These are phyloP conservation scores for Spinellus fusiger DNA, from an alignment of 192 early-diverging fungal genomes.

Conservation along the genomic window DNA sequence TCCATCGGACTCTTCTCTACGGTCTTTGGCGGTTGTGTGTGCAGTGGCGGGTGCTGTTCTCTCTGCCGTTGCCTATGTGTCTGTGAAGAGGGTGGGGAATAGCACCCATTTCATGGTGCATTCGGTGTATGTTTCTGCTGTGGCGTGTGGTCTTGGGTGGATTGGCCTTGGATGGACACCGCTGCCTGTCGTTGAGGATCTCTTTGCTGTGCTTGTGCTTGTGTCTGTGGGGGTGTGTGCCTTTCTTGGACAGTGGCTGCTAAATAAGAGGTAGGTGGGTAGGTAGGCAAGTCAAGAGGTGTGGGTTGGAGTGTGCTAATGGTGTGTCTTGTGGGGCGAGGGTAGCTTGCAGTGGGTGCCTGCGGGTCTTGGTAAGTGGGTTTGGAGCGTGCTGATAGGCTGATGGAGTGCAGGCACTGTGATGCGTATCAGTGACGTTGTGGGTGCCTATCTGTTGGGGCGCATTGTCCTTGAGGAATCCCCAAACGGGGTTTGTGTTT, in stretches of 20 bases:
- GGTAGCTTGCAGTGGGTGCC: slow-evolving; percentile 57
- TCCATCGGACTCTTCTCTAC: not conserved
- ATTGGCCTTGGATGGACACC: too few relatives aligned
- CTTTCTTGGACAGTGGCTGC: slow-evolving; percentile 59
- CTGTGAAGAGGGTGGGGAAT: slow-evolving; percentile 63
- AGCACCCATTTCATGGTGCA: slow-evolving; percentile 67
- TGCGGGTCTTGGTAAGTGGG: slow-evolving; percentile 37
- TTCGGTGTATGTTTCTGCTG: slow-evolving; percentile 62
- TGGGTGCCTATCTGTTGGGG: slow-evolving; percentile 68
- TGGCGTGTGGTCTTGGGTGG: slow-evolving; percentile 41
- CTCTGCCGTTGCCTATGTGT: slow-evolving; percentile 54
- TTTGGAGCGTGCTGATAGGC: not conserved
- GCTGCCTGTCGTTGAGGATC: slow-evolving; percentile 32
- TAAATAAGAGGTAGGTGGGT: slow-evolving; percentile 51
- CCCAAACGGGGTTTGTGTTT: slow-evolving; percentile 22
- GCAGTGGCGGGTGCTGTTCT: slow-evolving; percentile 52
- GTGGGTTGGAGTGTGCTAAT: too few relatives aligned
- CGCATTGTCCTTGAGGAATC: slow-evolving; percentile 56
- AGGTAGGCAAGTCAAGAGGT: too few relatives aligned
- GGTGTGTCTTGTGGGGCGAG: too few relatives aligned
- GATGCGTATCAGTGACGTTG: slow-evolving; percentile 74
- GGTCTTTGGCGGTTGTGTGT: slow-evolving; percentile 29
- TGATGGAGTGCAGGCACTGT: slow-evolving; percentile 36
- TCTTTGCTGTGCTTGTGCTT: slow-evolving; percentile 37
- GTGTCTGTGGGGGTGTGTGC: slow-evolving; percentile 48